A percentile compares a stretch with the other conserved stretches of the same genome.
Conservation (phyloP, 2,329 filamentous ascomycete genomes). For the Camptophora hylomeconis region DNA sequence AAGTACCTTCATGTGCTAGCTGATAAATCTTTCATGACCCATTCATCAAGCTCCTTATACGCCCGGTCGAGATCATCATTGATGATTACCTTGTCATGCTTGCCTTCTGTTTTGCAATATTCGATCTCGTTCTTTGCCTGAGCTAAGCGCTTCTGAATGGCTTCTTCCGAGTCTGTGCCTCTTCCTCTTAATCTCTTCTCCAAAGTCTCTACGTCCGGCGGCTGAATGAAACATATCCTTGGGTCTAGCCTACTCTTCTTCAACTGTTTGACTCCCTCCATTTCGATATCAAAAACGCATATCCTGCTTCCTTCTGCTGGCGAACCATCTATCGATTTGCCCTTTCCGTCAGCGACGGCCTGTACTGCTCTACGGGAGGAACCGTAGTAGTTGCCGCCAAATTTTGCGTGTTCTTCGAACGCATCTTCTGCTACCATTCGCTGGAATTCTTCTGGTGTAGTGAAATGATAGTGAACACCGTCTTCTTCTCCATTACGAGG, state of each 20-base stretch:
- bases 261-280: conserved; percentile 93
- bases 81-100: conserved; percentile 51
- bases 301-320: conserved; percentile 49
- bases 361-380: conserved; percentile 69
- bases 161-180: conserved; percentile 66
- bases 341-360: conserved; percentile 55
- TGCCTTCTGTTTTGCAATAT: conserved; percentile 54
- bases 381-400: conserved; percentile 77
- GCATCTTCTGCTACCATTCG: conserved; percentile 52
- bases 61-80: conserved; percentile 52
- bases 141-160: conserved; percentile 52
- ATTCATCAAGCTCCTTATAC: conserved; percentile 40
- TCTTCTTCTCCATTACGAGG: conserved; percentile 64
- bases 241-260: conserved; percentile 61
- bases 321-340: conserved; percentile 16
- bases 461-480: conserved; percentile 72
- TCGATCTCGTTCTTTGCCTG: conserved; percentile 66
- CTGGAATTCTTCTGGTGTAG: conserved; percentile 53
- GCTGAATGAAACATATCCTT: conserved; percentile 73
- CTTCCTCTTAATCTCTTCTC: conserved; percentile 62
- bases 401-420: conserved; percentile 80
- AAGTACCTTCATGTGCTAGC: not conserved
- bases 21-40: conserved; percentile 28
- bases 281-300: conserved; percentile 88
- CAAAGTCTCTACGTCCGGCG: conserved; percentile 60